phyloP scores from a whole-genome alignment of 192 early-diverging fungal genomes.

The Lunasporangiospora selenospora region DNA sequence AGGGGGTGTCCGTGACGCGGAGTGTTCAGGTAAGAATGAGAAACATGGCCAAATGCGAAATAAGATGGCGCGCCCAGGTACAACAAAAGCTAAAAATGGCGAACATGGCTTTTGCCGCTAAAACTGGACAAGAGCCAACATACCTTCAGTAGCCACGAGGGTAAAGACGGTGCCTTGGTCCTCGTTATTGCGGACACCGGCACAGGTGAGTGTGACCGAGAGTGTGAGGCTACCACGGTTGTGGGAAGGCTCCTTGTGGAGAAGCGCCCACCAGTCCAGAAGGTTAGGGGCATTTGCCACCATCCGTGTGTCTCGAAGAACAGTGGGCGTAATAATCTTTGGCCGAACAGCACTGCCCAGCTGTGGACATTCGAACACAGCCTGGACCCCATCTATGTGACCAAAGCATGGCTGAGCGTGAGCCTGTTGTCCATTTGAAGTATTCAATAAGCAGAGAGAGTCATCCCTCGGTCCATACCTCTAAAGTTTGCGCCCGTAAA shows the following conservation, averaged over 20 bases:
- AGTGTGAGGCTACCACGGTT: conserved; percentile 6
- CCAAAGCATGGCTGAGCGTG: neutral
- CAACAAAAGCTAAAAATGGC: too few species aligned
- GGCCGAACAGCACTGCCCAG: neutral
- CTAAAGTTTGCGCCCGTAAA: conserved; percentile 35
- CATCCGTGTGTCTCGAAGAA: conserved; percentile 32
- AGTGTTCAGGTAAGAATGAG: too few species aligned
- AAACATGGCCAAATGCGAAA: too few species aligned
- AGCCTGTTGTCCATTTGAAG: neutral
- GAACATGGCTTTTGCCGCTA: too few species aligned
- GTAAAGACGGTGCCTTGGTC: conserved; percentile 16
- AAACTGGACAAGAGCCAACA: too few species aligned
- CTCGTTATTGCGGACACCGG: conserved; percentile 8
- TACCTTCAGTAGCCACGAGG: conserved; percentile 35
- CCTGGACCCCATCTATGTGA: conserved; percentile 22
- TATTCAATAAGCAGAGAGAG: neutral
- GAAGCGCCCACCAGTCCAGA: conserved; percentile 27
- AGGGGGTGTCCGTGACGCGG: too few species aligned
- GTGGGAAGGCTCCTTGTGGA: neutral
- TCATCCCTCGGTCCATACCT: conserved; percentile 1
- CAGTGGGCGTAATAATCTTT: conserved; percentile 17
- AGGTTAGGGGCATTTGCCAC: conserved; percentile 18
- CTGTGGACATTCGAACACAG: conserved; percentile 20
- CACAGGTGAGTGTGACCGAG: conserved; percentile 23
- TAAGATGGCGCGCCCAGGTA: too few species aligned